These are phyloP conservation scores for Alternaria brassicicola DNA, from an alignment of 2,329 filamentous ascomycete species.

Conservation along the genomic window DNA sequence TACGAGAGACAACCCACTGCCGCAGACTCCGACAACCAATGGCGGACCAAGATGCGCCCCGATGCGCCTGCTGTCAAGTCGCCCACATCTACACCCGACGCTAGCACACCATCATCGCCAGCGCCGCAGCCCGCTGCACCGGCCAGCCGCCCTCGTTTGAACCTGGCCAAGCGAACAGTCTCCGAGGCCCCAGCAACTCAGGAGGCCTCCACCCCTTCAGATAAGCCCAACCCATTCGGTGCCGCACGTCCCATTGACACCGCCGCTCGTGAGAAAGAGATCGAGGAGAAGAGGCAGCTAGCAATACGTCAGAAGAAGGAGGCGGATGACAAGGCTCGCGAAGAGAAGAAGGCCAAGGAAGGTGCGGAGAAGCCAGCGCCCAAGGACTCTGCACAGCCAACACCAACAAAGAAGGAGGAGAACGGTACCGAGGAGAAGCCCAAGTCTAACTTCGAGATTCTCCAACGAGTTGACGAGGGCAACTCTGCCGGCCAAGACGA, in stretches of 20 bases:
- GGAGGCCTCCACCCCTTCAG: conserved; percentile 50
- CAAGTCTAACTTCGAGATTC: conserved; percentile 61
- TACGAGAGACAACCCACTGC: conserved; percentile 78
- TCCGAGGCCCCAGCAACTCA: conserved; percentile 68
- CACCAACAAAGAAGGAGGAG: conserved; percentile 43
- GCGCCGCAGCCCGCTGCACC: conserved; percentile 65
- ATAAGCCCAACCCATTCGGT: conserved; percentile 93
- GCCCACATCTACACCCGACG: conserved; percentile 71
- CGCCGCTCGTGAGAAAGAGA: conserved; percentile 81
- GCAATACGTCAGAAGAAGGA: conserved; percentile 82
- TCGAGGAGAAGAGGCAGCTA: conserved; percentile 84
- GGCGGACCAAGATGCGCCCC: conserved; percentile 91
- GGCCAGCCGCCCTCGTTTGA: conserved; percentile 76
- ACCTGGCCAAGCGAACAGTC: conserved; percentile 89
- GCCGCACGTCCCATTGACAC: conserved; percentile 94
- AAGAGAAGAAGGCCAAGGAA: conserved; percentile 63
- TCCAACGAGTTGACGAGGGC: conserved; percentile 53
- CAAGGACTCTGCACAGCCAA: conserved; percentile 56
- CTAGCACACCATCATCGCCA: conserved; percentile 77
- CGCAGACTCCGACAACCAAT: conserved; percentile 90
- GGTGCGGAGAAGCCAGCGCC: conserved; percentile 61
- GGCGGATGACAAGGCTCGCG: conserved; percentile 83
- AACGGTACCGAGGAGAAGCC: conserved; percentile 52
- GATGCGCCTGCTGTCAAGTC: conserved; percentile 68
- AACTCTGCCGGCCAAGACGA: conserved; percentile 52